These are phyloP conservation scores for Fomes fomentarius DNA, from an alignment of 1,284 basidiomycete genomes.

Conservation along the genomic window DNA sequence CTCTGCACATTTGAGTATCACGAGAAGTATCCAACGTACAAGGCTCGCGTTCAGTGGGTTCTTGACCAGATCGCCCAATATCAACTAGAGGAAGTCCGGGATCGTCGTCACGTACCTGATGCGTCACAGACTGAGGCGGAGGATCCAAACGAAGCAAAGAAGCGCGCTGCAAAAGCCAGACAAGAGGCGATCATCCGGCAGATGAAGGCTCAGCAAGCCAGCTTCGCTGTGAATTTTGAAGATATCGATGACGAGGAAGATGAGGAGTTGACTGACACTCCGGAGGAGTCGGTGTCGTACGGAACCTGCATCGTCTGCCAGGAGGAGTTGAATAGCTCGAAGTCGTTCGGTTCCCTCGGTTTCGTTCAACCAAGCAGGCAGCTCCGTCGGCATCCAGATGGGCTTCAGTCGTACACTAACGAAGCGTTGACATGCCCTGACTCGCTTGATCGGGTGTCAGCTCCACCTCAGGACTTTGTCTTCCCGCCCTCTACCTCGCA, in stretches of 20 bases:
- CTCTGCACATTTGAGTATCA: constrained; percentile 79
- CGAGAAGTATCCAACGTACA: constrained; percentile 73
- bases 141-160: constrained; percentile 72
- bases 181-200: constrained; percentile 91
- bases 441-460: constrained; percentile 64
- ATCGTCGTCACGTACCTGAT: constrained; percentile 49
- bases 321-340: constrained; percentile 80
- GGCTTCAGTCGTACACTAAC: constrained; percentile 70
- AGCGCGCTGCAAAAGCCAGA: constrained; percentile 80
- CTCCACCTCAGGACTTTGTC: constrained; percentile 29
- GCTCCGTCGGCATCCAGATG: constrained; percentile 80
- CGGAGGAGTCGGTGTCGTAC: constrained; percentile 59
- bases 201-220: constrained; percentile 90
- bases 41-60: constrained; percentile 75
- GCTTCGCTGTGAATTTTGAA: constrained; percentile 80
- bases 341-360: constrained; percentile 89
- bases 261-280: constrained; percentile 52
- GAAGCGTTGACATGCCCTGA: constrained; percentile 71
- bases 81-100: constrained; percentile 58
- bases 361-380: constrained; percentile 89
- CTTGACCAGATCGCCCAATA: constrained; percentile 60
- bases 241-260: constrained; percentile 59
- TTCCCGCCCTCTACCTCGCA: constrained; percentile 63
- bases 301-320: constrained; percentile 99
- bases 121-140: constrained; percentile 39